Conservation (phyloP, 208 protist genomes). For the Trypanosoma grayi region DNA sequence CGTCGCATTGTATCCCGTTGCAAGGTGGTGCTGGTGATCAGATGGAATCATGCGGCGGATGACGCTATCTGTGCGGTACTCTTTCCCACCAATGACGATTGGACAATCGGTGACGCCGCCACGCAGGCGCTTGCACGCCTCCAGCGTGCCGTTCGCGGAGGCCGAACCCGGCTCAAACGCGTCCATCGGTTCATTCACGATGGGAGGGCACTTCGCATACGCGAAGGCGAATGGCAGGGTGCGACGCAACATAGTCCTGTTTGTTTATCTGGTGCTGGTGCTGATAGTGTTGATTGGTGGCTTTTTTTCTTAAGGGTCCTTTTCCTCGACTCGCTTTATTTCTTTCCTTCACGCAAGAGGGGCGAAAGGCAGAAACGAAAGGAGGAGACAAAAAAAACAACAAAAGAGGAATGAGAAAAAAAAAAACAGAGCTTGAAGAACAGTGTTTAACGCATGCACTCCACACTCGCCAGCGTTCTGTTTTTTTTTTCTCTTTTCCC, state of each 20-base stretch:
- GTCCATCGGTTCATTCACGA: slow-evolving; percentile 89
- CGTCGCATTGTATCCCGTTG: slow-evolving; percentile 82
- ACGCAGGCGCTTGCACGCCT: slow-evolving; percentile 68
- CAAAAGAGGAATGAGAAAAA: slow-evolving; percentile 1
- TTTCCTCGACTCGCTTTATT: neutral
- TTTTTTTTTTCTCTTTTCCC: slow-evolving; percentile 13
- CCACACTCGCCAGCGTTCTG: neutral
- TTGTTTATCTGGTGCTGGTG: neutral
- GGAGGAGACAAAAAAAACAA: slow-evolving; percentile 9
- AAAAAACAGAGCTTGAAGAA: neutral
- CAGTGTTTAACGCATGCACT: neutral
- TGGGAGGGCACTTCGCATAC: slow-evolving; percentile 49
- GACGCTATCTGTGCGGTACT: slow-evolving; percentile 69
- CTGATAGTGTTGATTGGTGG: neutral
- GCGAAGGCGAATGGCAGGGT: slow-evolving; percentile 56
- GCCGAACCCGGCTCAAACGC: slow-evolving; percentile 79
- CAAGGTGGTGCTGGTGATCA: slow-evolving; percentile 77
- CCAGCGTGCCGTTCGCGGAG: slow-evolving; percentile 54
- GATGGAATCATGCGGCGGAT: slow-evolving; percentile 71
- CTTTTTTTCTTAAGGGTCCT: neutral
- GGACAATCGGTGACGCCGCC: slow-evolving; percentile 73
- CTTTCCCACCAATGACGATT: slow-evolving; percentile 89
- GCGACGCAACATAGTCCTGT: slow-evolving; percentile 64
- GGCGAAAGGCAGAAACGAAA: neutral
- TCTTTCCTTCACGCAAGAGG: neutral